Conservation (phyloP, 495 filamentous ascomycete species). For the Aspergillus coremiiformis region DNA sequence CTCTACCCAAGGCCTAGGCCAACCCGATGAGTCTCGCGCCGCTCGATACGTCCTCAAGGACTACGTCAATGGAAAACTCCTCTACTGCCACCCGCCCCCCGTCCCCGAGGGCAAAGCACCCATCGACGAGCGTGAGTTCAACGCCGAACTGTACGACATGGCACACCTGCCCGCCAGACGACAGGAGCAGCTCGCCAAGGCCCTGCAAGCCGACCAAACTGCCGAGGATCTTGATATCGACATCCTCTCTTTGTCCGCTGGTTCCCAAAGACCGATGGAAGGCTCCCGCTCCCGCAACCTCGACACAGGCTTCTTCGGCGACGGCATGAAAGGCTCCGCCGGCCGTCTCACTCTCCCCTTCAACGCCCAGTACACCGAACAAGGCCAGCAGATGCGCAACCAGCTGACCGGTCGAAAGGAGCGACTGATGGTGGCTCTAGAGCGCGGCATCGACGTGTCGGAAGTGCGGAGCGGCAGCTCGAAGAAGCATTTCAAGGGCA, state of each 20-base stretch:
- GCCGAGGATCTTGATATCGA: slow-evolving; percentile 30
- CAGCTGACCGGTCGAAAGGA: slow-evolving; percentile 76
- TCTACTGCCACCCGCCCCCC: slow-evolving; percentile 86
- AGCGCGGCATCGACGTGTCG: slow-evolving; percentile 75
- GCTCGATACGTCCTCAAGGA: slow-evolving; percentile 91
- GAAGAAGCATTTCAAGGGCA: slow-evolving; percentile 95
- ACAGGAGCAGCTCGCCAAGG: slow-evolving; percentile 47
- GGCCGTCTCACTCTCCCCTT: slow-evolving; percentile 73
- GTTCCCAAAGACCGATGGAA: slow-evolving; percentile 20
- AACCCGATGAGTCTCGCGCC: slow-evolving; percentile 88
- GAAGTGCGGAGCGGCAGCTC: slow-evolving; percentile 61
- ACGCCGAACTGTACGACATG: slow-evolving; percentile 77
- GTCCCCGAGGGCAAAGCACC: slow-evolving; percentile 39
- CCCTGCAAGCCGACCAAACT: slow-evolving; percentile 28
- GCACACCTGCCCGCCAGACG: slow-evolving; percentile 67
- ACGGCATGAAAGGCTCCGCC: slow-evolving; percentile 49
- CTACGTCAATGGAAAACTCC: slow-evolving; percentile 91
- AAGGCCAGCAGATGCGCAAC: slow-evolving; percentile 60
- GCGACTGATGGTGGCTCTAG: slow-evolving; percentile 73
- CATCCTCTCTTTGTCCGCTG: slow-evolving; percentile 14
- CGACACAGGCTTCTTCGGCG: slow-evolving; percentile 81
- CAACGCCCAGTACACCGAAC: slow-evolving; percentile 76
- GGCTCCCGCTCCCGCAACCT: slow-evolving; percentile 68
- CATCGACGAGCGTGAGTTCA: slow-evolving; percentile 70
- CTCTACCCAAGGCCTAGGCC: slow-evolving; percentile 75